Conservation (phyloP, 176 grass and related monocot genomes). For the Oryza glaberrima region DNA sequence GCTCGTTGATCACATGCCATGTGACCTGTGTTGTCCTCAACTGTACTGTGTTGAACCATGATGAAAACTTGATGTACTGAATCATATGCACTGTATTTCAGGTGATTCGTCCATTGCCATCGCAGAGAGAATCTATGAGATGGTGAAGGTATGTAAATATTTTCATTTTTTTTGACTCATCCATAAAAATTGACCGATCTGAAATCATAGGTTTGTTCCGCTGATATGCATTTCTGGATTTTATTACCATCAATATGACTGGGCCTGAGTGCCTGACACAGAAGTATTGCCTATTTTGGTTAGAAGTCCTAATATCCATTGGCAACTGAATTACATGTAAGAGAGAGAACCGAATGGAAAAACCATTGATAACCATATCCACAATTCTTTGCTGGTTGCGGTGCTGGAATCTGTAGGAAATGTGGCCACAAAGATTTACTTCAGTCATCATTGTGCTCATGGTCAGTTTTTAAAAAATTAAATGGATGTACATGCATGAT, state of each 20-base stretch:
- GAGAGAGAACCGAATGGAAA: not conserved
- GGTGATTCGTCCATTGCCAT: slow-evolving; percentile 81
- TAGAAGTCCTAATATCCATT: not conserved
- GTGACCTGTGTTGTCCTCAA: not conserved
- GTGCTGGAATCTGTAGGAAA: slow-evolving; percentile 16
- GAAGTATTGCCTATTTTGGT: slow-evolving; percentile 9
- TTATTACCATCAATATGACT: slow-evolving; percentile 6
- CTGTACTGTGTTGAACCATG: not conserved
- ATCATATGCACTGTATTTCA: slow-evolving; percentile 47
- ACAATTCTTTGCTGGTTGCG: slow-evolving; percentile 22
- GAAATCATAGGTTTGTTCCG: slow-evolving; percentile 1
- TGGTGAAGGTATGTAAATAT: slow-evolving; percentile 77
- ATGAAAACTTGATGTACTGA: slow-evolving; percentile 23
- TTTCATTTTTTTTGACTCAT: slow-evolving; percentile 25
- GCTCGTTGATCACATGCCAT: slow-evolving; percentile 3
- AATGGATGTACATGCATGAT: slow-evolving; percentile 1
- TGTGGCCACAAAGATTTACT: not conserved
- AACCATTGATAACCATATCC: slow-evolving; percentile 4
- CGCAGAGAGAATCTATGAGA: slow-evolving; percentile 78
- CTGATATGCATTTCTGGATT: slow-evolving; percentile 10
- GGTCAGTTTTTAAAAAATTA: not conserved
- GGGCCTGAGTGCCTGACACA: slow-evolving; percentile 1
- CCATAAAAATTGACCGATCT: not conserved
- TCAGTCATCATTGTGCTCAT: slow-evolving; percentile 19
- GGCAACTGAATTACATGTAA: slow-evolving; percentile 14